Evolutionary conservation across 2,329 filamentous ascomycete species (phyloP), one percentile per base, ranked within the genome.

Genomic region (Penicillium expansum): DNA sequence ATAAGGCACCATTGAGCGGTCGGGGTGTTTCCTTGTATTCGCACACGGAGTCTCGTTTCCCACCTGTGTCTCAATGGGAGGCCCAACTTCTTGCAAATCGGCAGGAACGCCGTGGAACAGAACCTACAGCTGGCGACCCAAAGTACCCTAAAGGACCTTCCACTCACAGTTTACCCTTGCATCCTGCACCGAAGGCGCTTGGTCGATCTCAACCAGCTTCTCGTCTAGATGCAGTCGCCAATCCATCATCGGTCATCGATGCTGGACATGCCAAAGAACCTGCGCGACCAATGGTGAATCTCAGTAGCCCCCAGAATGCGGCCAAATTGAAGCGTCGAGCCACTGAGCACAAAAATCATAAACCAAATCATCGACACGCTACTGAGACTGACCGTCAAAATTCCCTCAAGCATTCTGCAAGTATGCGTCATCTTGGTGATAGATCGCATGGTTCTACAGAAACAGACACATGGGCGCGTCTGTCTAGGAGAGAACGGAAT

Each of bases 41-140:
- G 18, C 63, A 61, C 16, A 58, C 64, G 20, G 62, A 67, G 44
- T 58, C 58, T 22, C 68, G 65, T 10, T 75, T 74, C 51, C 73
- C 73, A 27, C 73, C 73, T 30, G 67, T 75, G 24, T 75, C 72
- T 27, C 73, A 75, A 44, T 52, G 70, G n/a, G 72, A 75, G 52
- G 72, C 73, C 7, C 71, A 72, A 43, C 61, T 70, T 32, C 48
- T 72, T 29, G 65, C 70, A 32, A 63, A 62, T 14, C 63, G 64
- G 30, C 62, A 54, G 11, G 52, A 55, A 18, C 20, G 48, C 43
- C 55, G 52, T 30, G 48, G 43, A 22, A 27, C 48, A 22, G 48
- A 53, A 5, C 48, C 59, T 35, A n/a, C 37, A 42, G 14, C 43
- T 18, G 29, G 30, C 37, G 18, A 13, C 18, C 2, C 20, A 32